Evolutionary conservation across 192 early-diverging fungal genomes (phyloP), one percentile per base, ranked within the genome.

Genomic region (Mortierella antarctica): DNA sequence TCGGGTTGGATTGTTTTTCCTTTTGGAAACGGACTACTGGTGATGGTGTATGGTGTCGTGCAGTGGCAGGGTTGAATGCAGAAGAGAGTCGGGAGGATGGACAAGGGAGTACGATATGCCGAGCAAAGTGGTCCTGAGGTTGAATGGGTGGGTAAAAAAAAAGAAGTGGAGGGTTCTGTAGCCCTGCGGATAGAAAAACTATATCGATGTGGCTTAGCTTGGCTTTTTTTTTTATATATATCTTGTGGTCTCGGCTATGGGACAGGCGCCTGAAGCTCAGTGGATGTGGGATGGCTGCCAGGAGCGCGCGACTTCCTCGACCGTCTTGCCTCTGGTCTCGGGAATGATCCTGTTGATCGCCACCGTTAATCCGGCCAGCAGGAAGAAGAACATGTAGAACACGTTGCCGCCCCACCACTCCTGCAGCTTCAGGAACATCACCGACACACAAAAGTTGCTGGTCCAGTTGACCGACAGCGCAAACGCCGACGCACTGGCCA

Each of bases 301-400:
- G 7, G 65, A 64, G 42, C 58, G 68, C 21, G 80, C 82, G 9
- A 91, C 86, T 49, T 90, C 85, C 60, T 91, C 87, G 4, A 82
- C 84, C 17, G 78, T 85, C 74, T 89, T 91, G 21, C 89, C 91
- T 60, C 88, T 90, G 6, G 92, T 92, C 78, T 94, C 93, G 14
- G 92, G 93, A 52, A 94, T 78, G 61, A 90, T 74, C 59, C 83
- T 69, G 63, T 77, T 89, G 47, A 71, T 87, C 45, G 87, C 86
- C 0, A 85, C 46, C 12, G 87, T 73, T 62, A 88, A 79, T 6
- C 81, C 83, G 5, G 46, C 49, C 6, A 85, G 54, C 31, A 75
- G 48, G 1, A 62, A 56, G 6, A 86, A 85, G 76, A 94, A 94
- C 20, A 91, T 61, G 42, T 89, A 86, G 84, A 93, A 94, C 47